These are phyloP conservation scores for Stagonosporopsis rhizophila DNA, from an alignment of 2,329 filamentous ascomycete species.

Conservation along the genomic window DNA sequence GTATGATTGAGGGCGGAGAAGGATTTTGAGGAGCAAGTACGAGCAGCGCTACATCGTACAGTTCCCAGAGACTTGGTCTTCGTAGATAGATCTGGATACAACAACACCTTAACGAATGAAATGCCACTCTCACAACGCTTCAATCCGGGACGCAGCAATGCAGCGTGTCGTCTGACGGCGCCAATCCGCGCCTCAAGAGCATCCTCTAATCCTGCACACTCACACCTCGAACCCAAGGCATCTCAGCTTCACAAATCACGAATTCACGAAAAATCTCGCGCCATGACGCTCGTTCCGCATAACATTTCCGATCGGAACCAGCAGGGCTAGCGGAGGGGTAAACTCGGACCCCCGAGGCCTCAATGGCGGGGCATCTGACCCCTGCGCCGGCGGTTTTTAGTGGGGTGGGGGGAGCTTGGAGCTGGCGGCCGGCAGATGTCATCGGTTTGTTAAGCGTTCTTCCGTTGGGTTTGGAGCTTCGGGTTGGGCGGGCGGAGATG, in stretches of 20 bases:
- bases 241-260: not conserved
- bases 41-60: no score
- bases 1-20: slow-evolving; percentile 79
- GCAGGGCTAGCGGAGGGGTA: slow-evolving; percentile 25
- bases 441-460: slow-evolving; percentile 33
- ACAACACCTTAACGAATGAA: no score
- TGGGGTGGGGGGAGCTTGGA: not conserved
- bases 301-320: slow-evolving; percentile 34
- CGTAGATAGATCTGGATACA: no score
- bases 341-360: slow-evolving; percentile 1
- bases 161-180: no score
- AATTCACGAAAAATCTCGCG: no score
- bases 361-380: slow-evolving; percentile 1
- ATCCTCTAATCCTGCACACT: no score
- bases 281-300: not conserved
- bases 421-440: slow-evolving; percentile 40
- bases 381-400: not conserved
- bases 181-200: no score
- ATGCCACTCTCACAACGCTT: not conserved
- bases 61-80: no score
- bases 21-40: no score
- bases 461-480: slow-evolving; percentile 7
- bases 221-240: no score
- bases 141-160: no score
- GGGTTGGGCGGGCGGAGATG: not conserved